Conservation (phyloP, 495 filamentous ascomycete species). For the Penicillium atrosanguineum region DNA sequence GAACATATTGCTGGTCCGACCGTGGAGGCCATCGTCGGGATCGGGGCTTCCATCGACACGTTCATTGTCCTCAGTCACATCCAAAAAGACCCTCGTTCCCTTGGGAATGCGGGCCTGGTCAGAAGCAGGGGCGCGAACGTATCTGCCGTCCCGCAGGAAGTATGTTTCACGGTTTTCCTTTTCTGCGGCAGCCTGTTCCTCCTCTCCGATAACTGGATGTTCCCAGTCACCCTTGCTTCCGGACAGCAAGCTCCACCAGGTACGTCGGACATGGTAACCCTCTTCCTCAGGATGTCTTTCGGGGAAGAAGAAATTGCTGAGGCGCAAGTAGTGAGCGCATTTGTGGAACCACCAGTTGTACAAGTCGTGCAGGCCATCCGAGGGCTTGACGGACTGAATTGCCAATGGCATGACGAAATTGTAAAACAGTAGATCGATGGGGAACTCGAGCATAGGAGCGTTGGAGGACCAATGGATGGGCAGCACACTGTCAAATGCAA, state of each 20-base stretch:
- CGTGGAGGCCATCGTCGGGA: slow-evolving; percentile 60
- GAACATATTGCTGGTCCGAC: slow-evolving; percentile 62
- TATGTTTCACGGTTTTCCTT: slow-evolving; percentile 42
- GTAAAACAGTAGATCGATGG: slow-evolving; percentile 91
- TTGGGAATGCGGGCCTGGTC: slow-evolving; percentile 94
- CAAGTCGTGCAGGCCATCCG: slow-evolving; percentile 74
- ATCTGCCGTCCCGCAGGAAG: slow-evolving; percentile 73
- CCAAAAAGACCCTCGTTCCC: slow-evolving; percentile 73
- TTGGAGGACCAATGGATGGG: slow-evolving; percentile 92
- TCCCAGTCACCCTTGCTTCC: slow-evolving; percentile 48
- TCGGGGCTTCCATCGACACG: slow-evolving; percentile 61
- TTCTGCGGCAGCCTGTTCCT: slow-evolving; percentile 31
- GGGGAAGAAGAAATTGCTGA: slow-evolving; percentile 91
- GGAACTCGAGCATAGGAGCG: slow-evolving; percentile 89
- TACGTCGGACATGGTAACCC: slow-evolving; percentile 57
- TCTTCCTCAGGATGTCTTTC: slow-evolving; percentile 80
- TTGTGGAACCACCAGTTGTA: slow-evolving; percentile 96
- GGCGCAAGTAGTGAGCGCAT: slow-evolving; percentile 74
- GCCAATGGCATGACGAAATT: slow-evolving; percentile 91
- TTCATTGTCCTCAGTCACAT: slow-evolving; percentile 69
- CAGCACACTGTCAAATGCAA: slow-evolving; percentile 64
- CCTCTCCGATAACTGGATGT: slow-evolving; percentile 43
- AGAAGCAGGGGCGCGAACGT: slow-evolving; percentile 84
- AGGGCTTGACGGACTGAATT: slow-evolving; percentile 77
- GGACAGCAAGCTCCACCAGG: slow-evolving; percentile 51